phyloP scores from a whole-genome alignment of 2,329 filamentous ascomycete species.

The Aspergillus aculeatinus region DNA sequence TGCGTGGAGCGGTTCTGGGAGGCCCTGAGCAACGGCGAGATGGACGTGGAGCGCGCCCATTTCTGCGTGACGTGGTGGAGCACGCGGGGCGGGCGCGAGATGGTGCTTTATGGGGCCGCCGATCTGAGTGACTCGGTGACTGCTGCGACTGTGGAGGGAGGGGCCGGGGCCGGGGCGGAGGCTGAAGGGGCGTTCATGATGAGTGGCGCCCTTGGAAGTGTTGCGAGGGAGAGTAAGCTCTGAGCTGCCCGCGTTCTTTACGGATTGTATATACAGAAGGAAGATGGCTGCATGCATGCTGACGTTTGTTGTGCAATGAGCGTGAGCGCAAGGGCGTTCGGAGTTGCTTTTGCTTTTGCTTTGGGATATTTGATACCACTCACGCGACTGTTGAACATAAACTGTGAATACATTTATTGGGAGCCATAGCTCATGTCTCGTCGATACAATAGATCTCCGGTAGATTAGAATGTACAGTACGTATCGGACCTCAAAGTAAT shows the following conservation, averaged over 20 bases:
- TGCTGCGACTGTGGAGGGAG: slow-evolving; percentile 1
- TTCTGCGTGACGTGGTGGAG: slow-evolving; percentile 87
- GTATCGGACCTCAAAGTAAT: too few species aligned
- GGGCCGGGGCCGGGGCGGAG: slow-evolving; percentile 14
- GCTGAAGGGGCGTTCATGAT: slow-evolving; percentile 54
- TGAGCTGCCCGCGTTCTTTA: slow-evolving; percentile 27
- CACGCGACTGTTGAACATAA: background rate
- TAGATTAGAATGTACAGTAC: too few species aligned
- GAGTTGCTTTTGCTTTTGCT: background rate
- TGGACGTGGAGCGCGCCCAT: slow-evolving; percentile 81
- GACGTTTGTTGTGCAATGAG: background rate
- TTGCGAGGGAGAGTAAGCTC: slow-evolving; percentile 49
- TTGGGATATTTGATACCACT: slow-evolving; percentile 13
- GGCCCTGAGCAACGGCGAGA: slow-evolving; percentile 74
- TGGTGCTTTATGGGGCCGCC: slow-evolving; percentile 50
- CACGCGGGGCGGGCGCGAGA: slow-evolving; percentile 59
- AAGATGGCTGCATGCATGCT: background rate
- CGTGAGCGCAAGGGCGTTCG: slow-evolving; percentile 15
- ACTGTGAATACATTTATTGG: background rate
- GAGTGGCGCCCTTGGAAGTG: slow-evolving; percentile 53
- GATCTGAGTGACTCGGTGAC: slow-evolving; percentile 13
- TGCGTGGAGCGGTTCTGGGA: slow-evolving; percentile 77
- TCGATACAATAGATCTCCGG: too few species aligned
- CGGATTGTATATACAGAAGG: background rate
- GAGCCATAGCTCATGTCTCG: background rate